Evolutionary conservation across 73 alveolate species (phyloP).

Genomic region (Chromera velia): DNA sequence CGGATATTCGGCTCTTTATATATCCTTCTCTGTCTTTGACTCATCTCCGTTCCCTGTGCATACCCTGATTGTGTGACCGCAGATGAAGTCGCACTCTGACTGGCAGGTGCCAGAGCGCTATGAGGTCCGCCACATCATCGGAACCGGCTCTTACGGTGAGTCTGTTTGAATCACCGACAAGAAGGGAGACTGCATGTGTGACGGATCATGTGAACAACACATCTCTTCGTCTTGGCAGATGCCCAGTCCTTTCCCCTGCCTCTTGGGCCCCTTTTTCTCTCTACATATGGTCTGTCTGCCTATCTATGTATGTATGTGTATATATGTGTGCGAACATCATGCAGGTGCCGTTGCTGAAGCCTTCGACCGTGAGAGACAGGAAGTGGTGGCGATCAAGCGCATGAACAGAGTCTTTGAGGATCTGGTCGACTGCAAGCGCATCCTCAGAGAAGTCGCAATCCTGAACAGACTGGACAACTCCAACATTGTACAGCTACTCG

Average conservation of each 20-base stretch:
- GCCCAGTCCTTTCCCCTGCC: background rate
- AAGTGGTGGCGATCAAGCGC: conserved; percentile 59
- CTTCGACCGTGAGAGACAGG: background rate
- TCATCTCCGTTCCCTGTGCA: too few relatives aligned
- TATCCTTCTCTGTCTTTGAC: too few relatives aligned
- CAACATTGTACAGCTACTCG: conserved; percentile 55
- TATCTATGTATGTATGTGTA: background rate
- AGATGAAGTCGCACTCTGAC: conserved; percentile 14
- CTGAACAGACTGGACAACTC: conserved; percentile 47
- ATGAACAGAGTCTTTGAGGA: conserved; percentile 74
- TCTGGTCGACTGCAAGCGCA: conserved; percentile 81
- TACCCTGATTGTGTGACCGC: too few relatives aligned
- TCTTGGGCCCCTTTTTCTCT: background rate
- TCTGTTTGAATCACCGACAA: background rate
- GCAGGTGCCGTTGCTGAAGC: background rate
- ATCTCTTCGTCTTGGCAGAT: background rate
- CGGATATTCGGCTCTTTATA: too few relatives aligned
- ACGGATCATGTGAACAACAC: too few relatives aligned
- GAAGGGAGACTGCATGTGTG: background rate
- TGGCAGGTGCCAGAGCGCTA: conserved; percentile 7
- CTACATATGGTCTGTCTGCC: background rate
- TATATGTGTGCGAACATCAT: too few relatives aligned
- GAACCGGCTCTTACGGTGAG: conserved; percentile 46
- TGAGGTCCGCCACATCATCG: conserved; percentile 29
- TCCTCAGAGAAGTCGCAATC: conserved; percentile 68